phyloP scores from a whole-genome alignment of 768 basidiomycete genomes.

The Hericium erinaceus region DNA sequence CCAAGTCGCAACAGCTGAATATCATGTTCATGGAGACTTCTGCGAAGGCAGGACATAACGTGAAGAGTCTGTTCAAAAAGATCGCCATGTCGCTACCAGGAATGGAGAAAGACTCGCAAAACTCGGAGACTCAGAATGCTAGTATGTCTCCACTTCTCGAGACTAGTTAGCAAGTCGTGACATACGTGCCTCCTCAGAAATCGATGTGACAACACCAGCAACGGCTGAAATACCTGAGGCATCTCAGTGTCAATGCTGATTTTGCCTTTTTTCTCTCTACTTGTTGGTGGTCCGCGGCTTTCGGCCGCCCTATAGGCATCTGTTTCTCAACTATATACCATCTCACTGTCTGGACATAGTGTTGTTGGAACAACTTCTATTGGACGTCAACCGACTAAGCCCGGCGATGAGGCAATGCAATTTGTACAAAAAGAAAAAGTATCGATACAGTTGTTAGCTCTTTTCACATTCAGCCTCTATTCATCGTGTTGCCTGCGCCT shows the following conservation, averaged over 20 bases:
- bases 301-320: neutral
- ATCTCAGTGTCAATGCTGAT: conserved; percentile 75
- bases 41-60: conserved; percentile 98
- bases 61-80: conserved; percentile 98
- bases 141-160: conserved; percentile 24
- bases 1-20: conserved; percentile 79
- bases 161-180: neutral
- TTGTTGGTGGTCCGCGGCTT: neutral
- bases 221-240: conserved; percentile 73
- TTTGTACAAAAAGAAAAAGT: neutral
- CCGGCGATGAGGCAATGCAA: neutral
- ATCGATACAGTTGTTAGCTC: neutral
- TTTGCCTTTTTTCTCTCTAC: conserved; percentile 17
- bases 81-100: conserved; percentile 97
- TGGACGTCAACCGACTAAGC: neutral
- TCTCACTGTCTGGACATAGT: conserved; percentile 1
- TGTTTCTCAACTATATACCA: neutral
- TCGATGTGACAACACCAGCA: conserved; percentile 77
- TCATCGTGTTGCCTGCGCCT: conserved; percentile 97
- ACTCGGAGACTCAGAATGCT: conserved; percentile 34
- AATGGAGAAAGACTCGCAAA: conserved; percentile 76
- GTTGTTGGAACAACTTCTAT: neutral
- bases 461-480: conserved; percentile 60
- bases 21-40: conserved; percentile 99
- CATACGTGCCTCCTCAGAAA: conserved; percentile 43